Percentiles rank a stretch among this genome's conserved stretches.
phyloP scores from a whole-genome alignment of 352 stramenopile species.

The Pythium phragmitis region DNA sequence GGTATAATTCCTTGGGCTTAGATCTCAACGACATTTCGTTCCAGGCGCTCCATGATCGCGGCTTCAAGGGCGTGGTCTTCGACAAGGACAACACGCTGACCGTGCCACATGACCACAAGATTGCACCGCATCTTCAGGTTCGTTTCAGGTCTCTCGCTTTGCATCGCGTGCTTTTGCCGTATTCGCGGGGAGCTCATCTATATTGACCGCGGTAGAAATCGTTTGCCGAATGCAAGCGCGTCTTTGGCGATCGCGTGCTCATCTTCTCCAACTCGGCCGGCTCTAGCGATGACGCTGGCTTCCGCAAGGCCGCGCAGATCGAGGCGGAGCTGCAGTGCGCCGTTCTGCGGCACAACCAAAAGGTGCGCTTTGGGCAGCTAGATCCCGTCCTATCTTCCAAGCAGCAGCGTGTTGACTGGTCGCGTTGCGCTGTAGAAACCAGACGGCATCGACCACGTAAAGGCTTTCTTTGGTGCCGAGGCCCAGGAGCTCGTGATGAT shows the following conservation, averaged over 20 bases:
- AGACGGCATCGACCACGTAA: slow-evolving; percentile 85
- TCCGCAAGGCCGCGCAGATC: slow-evolving; percentile 76
- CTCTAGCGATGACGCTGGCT: slow-evolving; percentile 88
- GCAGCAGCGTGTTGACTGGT: too few relatives aligned
- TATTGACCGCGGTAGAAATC: slow-evolving; percentile 31
- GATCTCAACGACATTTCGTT: slow-evolving; percentile 86
- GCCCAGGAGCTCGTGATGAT: slow-evolving; percentile 92
- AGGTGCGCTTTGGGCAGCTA: slow-evolving; percentile 41
- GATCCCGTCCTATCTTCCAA: not conserved
- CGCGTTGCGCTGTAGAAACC: slow-evolving; percentile 73
- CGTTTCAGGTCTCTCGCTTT: slow-evolving; percentile 1
- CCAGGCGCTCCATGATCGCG: slow-evolving; percentile 66
- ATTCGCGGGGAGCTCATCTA: too few relatives aligned
- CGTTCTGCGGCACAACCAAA: slow-evolving; percentile 91
- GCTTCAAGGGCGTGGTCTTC: slow-evolving; percentile 94
- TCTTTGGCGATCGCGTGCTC: slow-evolving; percentile 91
- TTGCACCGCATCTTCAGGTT: slow-evolving; percentile 74
- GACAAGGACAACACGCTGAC: slow-evolving; percentile 98
- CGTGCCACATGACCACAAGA: slow-evolving; percentile 80
- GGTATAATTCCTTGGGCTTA: slow-evolving; percentile 18
- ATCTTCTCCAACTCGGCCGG: slow-evolving; percentile 97
- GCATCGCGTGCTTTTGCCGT: slow-evolving; percentile 4
- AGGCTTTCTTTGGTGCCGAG: slow-evolving; percentile 81
- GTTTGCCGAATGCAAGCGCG: slow-evolving; percentile 71
- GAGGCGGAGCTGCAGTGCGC: slow-evolving; percentile 78